A percentile compares a stretch with the other conserved stretches of the same genome.
Evolutionary conservation across 2,329 filamentous ascomycete genomes (phyloP).

Genomic region (Botrytis fabae): DNA sequence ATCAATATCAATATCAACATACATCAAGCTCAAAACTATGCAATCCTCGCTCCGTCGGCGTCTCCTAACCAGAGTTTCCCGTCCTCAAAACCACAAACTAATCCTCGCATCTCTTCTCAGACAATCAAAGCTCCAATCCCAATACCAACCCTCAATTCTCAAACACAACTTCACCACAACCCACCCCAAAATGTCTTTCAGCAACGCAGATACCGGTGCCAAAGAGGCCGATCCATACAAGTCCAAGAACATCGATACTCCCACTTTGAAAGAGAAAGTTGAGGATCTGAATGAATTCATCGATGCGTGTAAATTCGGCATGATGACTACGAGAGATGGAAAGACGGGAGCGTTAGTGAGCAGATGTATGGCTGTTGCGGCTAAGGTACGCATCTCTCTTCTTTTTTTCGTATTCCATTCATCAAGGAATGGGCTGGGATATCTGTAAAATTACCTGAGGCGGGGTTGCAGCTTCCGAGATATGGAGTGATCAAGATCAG

Average conservation of each 20-base stretch:
- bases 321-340: slow-evolving; percentile 78
- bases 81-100: not conserved
- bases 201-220: slow-evolving; percentile 61
- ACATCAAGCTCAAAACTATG: not conserved
- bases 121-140: not conserved
- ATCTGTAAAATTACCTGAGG: no score
- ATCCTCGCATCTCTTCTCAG: not conserved
- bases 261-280: slow-evolving; percentile 70
- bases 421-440: no score
- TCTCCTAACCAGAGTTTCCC: not conserved
- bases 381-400: slow-evolving; percentile 53
- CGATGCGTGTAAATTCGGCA: slow-evolving; percentile 74
- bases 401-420: not conserved
- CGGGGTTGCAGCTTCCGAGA: not conserved
- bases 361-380: slow-evolving; percentile 84
- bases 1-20: no score
- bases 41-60: not conserved
- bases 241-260: slow-evolving; percentile 63
- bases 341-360: slow-evolving; percentile 68
- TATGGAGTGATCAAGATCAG: not conserved
- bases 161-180: not conserved
- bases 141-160: not conserved
- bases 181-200: slow-evolving; percentile 45
- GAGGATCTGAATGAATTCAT: slow-evolving; percentile 72
- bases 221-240: slow-evolving; percentile 77